A percentile compares a stretch with the other conserved stretches of the same genome.
Evolutionary conservation across 805 yeast species (phyloP).

Genomic region (Phaffomyces thermotolerans): DNA sequence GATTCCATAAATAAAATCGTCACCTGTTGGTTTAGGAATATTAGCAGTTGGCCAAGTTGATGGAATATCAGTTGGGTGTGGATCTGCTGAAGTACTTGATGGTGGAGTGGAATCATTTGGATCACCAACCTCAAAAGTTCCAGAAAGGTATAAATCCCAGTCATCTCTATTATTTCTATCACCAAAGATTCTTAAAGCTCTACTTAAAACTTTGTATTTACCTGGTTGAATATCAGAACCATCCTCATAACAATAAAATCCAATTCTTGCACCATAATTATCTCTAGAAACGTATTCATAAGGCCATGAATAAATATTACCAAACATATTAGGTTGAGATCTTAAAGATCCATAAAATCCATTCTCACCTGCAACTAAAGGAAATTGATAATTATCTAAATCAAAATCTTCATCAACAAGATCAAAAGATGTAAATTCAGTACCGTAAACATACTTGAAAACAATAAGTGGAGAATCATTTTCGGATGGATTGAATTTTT

Average conservation of each 20-base stretch:
- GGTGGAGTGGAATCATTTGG: background rate
- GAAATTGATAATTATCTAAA: conserved; percentile 1
- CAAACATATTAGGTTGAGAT: conserved; percentile 1
- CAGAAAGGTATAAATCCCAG: conserved; percentile 8
- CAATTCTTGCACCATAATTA: background rate
- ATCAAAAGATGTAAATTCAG: conserved; percentile 9
- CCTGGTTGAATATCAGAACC: conserved; percentile 6
- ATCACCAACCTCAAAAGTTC: conserved; percentile 1
- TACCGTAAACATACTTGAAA: conserved; percentile 8
- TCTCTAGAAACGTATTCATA: conserved; percentile 1
- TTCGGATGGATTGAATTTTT: background rate
- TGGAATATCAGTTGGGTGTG: background rate
- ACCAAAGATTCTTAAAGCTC: conserved; percentile 9
- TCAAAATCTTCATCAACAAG: conserved; percentile 10
- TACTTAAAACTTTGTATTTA: conserved; percentile 6
- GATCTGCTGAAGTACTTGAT: background rate
- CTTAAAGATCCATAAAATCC: conserved; percentile 7
- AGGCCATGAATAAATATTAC: conserved; percentile 5
- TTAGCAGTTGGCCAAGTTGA: background rate
- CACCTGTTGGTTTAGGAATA: conserved; percentile 4
- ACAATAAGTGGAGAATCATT: conserved; percentile 5
- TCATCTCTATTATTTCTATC: conserved; percentile 5
- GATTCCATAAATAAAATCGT: conserved; percentile 4
- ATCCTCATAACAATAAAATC: background rate
- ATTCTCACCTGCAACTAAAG: conserved; percentile 4